Conservation (phyloP, 2,329 filamentous ascomycete species). For the Raffaelea ambrosiae region DNA sequence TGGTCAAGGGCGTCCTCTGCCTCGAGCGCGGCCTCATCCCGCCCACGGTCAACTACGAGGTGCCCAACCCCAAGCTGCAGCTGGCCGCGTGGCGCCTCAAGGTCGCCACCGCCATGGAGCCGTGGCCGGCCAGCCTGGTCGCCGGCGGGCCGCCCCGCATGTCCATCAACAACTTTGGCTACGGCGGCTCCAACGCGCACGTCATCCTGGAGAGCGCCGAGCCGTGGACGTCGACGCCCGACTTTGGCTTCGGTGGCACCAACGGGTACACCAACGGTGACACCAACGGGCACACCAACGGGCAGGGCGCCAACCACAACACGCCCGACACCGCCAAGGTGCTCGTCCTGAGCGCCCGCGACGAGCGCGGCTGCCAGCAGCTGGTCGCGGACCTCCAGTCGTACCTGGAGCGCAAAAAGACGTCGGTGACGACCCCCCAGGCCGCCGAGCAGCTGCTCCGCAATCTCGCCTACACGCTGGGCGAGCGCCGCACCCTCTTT, state of each 20-base stretch:
- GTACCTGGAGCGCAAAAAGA: too few relatives aligned
- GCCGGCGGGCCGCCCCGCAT: conserved; percentile 9
- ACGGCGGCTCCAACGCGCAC: conserved; percentile 21
- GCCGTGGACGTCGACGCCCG: too few relatives aligned
- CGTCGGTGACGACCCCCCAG: conserved; percentile 1
- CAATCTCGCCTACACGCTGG: conserved; percentile 15
- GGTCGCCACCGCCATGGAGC: conserved; percentile 14
- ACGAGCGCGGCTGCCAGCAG: conserved; percentile 6
- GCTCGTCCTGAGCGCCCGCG: conserved; percentile 3
- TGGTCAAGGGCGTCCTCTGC: conserved; percentile 19
- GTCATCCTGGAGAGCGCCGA: conserved; percentile 19
- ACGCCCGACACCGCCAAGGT: not conserved
- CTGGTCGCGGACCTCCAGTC: conserved; percentile 1
- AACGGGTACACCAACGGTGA: not conserved
- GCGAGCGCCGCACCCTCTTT: conserved; percentile 10
- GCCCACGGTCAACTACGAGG: conserved; percentile 15
- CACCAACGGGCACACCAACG: not conserved
- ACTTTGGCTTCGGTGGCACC: not conserved
- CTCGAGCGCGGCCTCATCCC: conserved; percentile 18
- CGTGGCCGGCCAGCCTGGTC: conserved; percentile 17
- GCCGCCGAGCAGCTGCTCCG: too few relatives aligned
- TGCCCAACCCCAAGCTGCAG: conserved; percentile 19
- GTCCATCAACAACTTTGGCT: conserved; percentile 21
- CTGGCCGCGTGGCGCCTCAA: conserved; percentile 18
- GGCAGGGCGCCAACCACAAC: not conserved